Percentiles rank a stretch among this genome's conserved stretches.
phyloP scores from a whole-genome alignment of 2,329 filamentous ascomycete species.

The Fusarium agapanthi region DNA sequence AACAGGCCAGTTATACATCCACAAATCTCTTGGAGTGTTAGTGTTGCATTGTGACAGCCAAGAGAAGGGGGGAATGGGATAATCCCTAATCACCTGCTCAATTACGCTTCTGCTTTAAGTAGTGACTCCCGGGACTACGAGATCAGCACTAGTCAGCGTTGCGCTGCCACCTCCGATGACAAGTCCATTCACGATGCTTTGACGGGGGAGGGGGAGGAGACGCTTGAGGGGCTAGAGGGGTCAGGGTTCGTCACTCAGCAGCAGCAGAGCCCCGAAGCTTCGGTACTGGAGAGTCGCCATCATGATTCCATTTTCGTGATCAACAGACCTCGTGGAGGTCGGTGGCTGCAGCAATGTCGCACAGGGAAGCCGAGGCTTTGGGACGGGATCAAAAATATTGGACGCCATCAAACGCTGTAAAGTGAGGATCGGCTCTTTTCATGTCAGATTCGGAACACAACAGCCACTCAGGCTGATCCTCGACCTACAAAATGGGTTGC shows the following conservation, averaged over 20 bases:
- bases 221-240: background rate
- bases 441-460: slow-evolving; percentile 10
- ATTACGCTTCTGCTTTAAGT: slow-evolving; percentile 20
- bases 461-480: slow-evolving; percentile 13
- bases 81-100: slow-evolving; percentile 2
- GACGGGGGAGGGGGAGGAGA: background rate
- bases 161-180: background rate
- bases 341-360: background rate
- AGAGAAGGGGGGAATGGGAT: background rate
- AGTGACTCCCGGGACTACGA: slow-evolving; percentile 19
- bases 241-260: background rate
- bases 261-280: background rate
- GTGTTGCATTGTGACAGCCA: slow-evolving; percentile 20
- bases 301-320: slow-evolving; percentile 8
- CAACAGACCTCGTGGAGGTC: background rate
- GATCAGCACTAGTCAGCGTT: slow-evolving; percentile 14
- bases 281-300: background rate
- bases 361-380: background rate
- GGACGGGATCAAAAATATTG: background rate
- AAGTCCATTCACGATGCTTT: background rate
- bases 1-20: background rate
- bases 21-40: background rate
- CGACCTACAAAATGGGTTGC: slow-evolving; percentile 8
- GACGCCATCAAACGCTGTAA: background rate
- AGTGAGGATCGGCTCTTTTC: background rate